Evolutionary conservation across 345 rosid genomes (phyloP).

Genomic region (Euphorbia pulcherrima): DNA sequence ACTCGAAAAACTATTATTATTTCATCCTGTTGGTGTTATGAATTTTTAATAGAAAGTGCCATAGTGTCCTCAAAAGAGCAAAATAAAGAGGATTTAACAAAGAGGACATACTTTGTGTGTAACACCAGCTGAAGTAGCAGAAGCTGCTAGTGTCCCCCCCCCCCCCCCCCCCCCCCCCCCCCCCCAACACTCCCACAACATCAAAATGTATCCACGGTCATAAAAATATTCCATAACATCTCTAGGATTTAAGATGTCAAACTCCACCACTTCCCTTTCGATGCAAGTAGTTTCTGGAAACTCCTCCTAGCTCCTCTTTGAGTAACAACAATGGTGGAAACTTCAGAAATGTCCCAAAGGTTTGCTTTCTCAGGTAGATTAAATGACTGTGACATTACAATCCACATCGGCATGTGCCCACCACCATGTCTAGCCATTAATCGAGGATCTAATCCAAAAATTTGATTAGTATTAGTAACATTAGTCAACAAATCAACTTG

Average conservation of each 20-base stretch:
- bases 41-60: no score
- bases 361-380: constrained; percentile 86
- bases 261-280: constrained; percentile 91
- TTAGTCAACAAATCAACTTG: constrained; percentile 3
- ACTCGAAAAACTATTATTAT: no score
- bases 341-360: constrained; percentile 89
- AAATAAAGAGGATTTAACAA: neutral
- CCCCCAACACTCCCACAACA: constrained; percentile 95
- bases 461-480: neutral
- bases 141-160: constrained; percentile 90
- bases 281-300: constrained; percentile 72
- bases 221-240: constrained; percentile 95
- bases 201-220: constrained; percentile 80
- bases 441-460: constrained; percentile 58
- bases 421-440: constrained; percentile 89
- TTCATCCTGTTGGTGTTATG: no score
- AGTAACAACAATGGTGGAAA: constrained; percentile 70
- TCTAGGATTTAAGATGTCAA: constrained; percentile 87
- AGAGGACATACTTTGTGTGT: constrained; percentile 66
- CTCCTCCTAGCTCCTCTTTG: constrained; percentile 91
- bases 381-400: constrained; percentile 76
- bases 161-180: no score
- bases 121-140: constrained; percentile 83
- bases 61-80: no score
- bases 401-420: constrained; percentile 76